Evolutionary conservation across 805 yeast genomes (phyloP).

Genomic region (Monosporozyma siamensis): DNA sequence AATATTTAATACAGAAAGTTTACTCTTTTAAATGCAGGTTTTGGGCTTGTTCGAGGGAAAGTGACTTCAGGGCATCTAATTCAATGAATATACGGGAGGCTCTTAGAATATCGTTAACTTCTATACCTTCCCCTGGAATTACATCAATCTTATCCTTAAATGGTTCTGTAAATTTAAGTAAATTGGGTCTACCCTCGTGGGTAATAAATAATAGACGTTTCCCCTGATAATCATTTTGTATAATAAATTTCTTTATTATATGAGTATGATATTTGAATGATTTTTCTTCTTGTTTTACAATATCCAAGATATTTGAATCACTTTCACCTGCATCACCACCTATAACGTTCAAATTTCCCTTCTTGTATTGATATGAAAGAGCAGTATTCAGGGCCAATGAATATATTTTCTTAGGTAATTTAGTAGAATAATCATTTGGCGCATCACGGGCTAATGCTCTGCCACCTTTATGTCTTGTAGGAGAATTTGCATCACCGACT

Average conservation of each 20-base stretch:
- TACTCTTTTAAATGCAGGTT: not conserved
- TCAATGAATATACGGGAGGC: slow-evolving; percentile 73
- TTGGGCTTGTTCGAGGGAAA: slow-evolving; percentile 29
- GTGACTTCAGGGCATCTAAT: slow-evolving; percentile 58
- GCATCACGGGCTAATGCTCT: slow-evolving; percentile 84
- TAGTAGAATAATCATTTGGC: slow-evolving; percentile 80
- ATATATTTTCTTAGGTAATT: slow-evolving; percentile 65
- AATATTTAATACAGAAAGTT: too few species aligned
- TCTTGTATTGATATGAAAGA: slow-evolving; percentile 67
- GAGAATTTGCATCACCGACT: slow-evolving; percentile 92
- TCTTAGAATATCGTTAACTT: slow-evolving; percentile 73
- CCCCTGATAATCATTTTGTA: slow-evolving; percentile 39
- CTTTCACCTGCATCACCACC: slow-evolving; percentile 37
- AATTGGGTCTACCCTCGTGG: slow-evolving; percentile 47
- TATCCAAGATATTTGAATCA: slow-evolving; percentile 20
- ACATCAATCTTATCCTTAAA: slow-evolving; percentile 51
- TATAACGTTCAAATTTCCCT: slow-evolving; percentile 61
- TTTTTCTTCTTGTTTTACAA: slow-evolving; percentile 4
- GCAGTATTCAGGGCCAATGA: slow-evolving; percentile 72
- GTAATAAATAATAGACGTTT: slow-evolving; percentile 58
- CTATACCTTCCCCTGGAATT: slow-evolving; percentile 64
- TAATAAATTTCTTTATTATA: slow-evolving; percentile 38
- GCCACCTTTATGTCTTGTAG: slow-evolving; percentile 83
- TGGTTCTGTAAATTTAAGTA: slow-evolving; percentile 48
- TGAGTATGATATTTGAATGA: not conserved